Percentiles rank a stretch among this genome's conserved stretches.
phyloP scores from a whole-genome alignment of 345 rosid species.

The Pelargonium nanum region DNA sequence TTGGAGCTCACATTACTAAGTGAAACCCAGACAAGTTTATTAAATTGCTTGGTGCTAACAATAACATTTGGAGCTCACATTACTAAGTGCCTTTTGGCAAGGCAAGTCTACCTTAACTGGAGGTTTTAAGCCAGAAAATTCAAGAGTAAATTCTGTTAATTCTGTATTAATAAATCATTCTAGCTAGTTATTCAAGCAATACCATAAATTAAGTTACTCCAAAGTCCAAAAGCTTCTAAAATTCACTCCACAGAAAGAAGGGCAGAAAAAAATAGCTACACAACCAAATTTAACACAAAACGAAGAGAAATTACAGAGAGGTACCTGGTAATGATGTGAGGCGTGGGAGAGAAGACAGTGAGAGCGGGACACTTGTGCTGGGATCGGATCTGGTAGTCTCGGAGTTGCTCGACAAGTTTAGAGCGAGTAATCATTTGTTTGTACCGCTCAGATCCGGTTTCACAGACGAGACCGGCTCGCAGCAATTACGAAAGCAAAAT shows the following conservation, averaged over 20 bases:
- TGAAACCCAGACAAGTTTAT: too few relatives aligned
- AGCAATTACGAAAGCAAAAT: too few relatives aligned
- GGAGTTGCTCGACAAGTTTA: conserved; percentile 47
- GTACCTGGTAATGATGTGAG: conserved; percentile 28
- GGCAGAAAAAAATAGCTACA: too few relatives aligned
- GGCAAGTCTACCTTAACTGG: too few relatives aligned
- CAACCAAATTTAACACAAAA: background rate
- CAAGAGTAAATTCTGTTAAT: too few relatives aligned
- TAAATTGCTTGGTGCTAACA: too few relatives aligned
- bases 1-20: too few relatives aligned
- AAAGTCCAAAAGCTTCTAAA: background rate
- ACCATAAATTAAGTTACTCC: background rate
- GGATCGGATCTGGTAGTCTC: conserved; percentile 45
- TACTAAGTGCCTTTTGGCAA: too few relatives aligned
- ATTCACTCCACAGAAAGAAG: background rate
- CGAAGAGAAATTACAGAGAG: background rate
- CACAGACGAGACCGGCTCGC: background rate
- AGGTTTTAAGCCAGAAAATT: too few relatives aligned
- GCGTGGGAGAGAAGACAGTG: conserved; percentile 42
- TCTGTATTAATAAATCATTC: too few relatives aligned
- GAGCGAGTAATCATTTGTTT: conserved; percentile 44
- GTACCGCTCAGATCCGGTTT: conserved; percentile 1
- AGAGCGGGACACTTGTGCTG: conserved; percentile 34
- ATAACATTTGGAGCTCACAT: too few relatives aligned
- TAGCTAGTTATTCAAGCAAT: too few relatives aligned